Evolutionary conservation across 2,329 filamentous ascomycete species (phyloP), one percentile per base, ranked within the genome.

Genomic region (Xylariaceae sp.): DNA sequence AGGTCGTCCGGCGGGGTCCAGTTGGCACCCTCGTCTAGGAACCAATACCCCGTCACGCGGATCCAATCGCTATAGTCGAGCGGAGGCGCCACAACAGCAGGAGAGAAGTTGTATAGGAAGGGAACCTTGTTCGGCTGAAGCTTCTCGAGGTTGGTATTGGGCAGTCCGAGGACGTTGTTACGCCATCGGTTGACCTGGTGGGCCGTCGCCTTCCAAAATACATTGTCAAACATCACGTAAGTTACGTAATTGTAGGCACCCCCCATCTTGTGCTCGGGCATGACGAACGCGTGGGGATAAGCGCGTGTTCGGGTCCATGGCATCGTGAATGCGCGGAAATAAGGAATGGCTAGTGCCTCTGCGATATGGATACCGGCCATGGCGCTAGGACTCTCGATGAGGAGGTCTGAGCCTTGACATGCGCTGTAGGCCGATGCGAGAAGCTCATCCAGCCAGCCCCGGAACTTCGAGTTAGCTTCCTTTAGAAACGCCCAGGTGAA

Each of bases 361-460:
- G 95, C 95, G 63, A 99, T 96, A 72, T 99, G 95, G 51, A 99
- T 96, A 21, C 95, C 95, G 0, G 89, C 92, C 95, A 99, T 99
- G 14, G 95, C 92, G 54, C 91, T 96, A 0, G 95, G 95, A 45
- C 91, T 96, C 72, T 99, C 95, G 58, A 99, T 96, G 40, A 99
- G 79, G 29, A 99, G 77, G 71, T 99, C 93, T 1, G 89, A 89
- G 20, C 88, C 89, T 72, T 96, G 86, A 67, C 93, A 98, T 1
- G 91, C 91, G 43, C 77, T 74, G 86, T 89, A 98, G 0, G 92
- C 88, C 16, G 91, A 93, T 16, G 81, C 82, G 37, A 97, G 84
- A 20, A 99, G 82, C 43, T 91, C 89, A 65, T 98, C 93, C 18
- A 99, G 87, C 93, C 95, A 99, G n/a, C 87, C 89, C 51, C 95